Base-by-base conservation (phyloP, 164 flowering plant species). In the Pachysandra terminalis region DNA sequence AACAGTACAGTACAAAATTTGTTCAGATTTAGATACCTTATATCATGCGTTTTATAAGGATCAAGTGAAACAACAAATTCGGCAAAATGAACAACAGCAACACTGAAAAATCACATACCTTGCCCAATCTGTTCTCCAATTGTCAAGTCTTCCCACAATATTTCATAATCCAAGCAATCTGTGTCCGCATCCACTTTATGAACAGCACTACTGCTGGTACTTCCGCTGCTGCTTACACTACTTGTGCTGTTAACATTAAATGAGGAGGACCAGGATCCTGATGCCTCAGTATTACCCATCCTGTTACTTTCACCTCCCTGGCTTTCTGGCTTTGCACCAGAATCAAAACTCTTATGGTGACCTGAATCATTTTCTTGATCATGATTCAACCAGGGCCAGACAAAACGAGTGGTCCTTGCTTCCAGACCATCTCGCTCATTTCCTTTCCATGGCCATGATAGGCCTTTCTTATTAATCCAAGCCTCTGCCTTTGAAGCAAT, bases 121-220 rank as follows among this genome's bases (percentile, higher is more conserved):
- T 91, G 96, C 49, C 99, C 99, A 73, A 96, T 84, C 66, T 86
- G 95, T 71, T 96, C 99, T 70, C 96, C 96, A 69, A 96, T 81
- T 5, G 85, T 84, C 81, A 96, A 73, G 74, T 96, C 99, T 67
- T 96, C 99, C 99, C 99, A 96, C 78, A 81, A 80, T 27, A 96
- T 93, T 78, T 93, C 99, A 79, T 78, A 89, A 71, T 93, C 97
- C 75, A 88, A 78, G 81, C 87, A 79, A 61, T 93, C 99, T 41
- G 77, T 69, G 17, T 93, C 99, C 76, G 78, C 56, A 22, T 96
- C 95, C 71, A 82, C 74, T 78, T 81, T 91, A 75, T 91, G 91
- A 61, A 87, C 61, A 63, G 87, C 82, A 83, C 88, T 84, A 75
- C 91, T 90, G 74, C 86, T 83, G 51, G 91, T 86, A 76, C 99